Evolutionary conservation across 2,329 filamentous ascomycete genomes (phyloP).

Genomic region (Podosphaera aphanis): DNA sequence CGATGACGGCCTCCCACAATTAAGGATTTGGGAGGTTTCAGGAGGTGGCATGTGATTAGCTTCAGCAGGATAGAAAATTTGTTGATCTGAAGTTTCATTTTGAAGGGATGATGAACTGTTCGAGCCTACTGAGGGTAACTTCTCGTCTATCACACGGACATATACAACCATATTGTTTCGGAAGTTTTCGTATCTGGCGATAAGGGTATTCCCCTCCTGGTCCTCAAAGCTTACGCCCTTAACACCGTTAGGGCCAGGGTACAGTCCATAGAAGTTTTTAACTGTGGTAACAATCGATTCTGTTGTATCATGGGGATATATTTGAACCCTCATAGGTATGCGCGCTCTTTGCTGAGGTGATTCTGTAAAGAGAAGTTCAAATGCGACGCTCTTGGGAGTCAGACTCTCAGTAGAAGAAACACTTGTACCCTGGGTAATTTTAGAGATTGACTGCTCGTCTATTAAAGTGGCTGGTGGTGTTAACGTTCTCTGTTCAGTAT

Average conservation of each 20-base stretch:
- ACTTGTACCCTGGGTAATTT: conserved; percentile 9
- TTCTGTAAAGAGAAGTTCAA: conserved; percentile 49
- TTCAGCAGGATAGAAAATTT: conserved; percentile 32
- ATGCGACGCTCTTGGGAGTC: conserved; percentile 51
- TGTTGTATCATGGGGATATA: conserved; percentile 86
- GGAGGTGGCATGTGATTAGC: conserved; percentile 40
- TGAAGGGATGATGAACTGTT: conserved; percentile 30
- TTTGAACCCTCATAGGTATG: conserved; percentile 68
- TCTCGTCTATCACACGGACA: conserved; percentile 57
- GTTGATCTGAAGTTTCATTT: conserved; percentile 25
- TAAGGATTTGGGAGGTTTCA: conserved; percentile 25
- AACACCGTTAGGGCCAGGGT: conserved; percentile 44
- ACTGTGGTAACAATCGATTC: conserved; percentile 96
- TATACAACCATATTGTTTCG: conserved; percentile 79
- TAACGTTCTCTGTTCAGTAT: conserved; percentile 9
- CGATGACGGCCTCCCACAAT: conserved; percentile 41
- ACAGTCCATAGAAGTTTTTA: conserved; percentile 96
- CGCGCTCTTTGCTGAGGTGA: conserved; percentile 47
- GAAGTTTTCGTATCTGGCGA: conserved; percentile 92
- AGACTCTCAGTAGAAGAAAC: conserved; percentile 15
- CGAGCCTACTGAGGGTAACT: conserved; percentile 21
- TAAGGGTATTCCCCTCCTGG: conserved; percentile 66
- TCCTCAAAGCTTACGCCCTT: conserved; percentile 92
- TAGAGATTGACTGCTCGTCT: conserved; percentile 9
- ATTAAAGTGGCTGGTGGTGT: conserved; percentile 13